These are phyloP conservation scores for Sphaerosporella brunnea DNA, from an alignment of 495 filamentous ascomycete species.

Conservation along the genomic window DNA sequence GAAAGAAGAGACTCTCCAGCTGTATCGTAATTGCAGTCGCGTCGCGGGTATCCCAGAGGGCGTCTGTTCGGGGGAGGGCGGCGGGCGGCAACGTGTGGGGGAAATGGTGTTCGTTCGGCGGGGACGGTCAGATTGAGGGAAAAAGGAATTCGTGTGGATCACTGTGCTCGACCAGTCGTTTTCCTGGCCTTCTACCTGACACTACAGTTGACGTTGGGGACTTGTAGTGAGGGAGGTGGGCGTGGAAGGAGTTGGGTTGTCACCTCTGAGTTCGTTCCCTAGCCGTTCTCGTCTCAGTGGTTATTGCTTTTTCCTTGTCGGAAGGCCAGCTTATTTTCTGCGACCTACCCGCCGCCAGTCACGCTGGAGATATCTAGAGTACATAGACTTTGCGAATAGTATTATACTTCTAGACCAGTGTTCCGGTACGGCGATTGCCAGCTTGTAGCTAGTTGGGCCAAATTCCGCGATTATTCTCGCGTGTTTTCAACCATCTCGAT, in stretches of 20 bases:
- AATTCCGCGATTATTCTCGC: no score
- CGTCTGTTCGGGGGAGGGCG: neutral
- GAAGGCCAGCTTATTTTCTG: neutral
- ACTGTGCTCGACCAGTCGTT: no score
- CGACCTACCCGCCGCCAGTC: neutral
- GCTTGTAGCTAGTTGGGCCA: no score
- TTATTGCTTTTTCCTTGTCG: conserved; percentile 2
- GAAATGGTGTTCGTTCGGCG: no score
- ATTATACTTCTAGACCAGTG: neutral
- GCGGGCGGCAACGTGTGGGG: no score
- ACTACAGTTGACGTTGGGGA: neutral
- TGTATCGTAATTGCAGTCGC: conserved; percentile 3
- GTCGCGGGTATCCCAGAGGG: neutral
- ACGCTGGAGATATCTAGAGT: neutral
- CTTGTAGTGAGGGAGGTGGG: neutral
- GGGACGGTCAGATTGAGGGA: neutral
- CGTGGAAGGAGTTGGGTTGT: neutral
- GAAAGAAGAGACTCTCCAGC: neutral
- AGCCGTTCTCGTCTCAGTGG: conserved; percentile 1
- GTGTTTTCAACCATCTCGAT: neutral
- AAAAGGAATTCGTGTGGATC: conserved; percentile 2
- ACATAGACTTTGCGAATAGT: neutral
- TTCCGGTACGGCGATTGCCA: no score
- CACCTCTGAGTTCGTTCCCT: conserved; percentile 1
- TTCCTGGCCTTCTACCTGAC: neutral